Evolutionary conservation across 139 green algal species (phyloP).

Genomic region (Coelastrella sp.): DNA sequence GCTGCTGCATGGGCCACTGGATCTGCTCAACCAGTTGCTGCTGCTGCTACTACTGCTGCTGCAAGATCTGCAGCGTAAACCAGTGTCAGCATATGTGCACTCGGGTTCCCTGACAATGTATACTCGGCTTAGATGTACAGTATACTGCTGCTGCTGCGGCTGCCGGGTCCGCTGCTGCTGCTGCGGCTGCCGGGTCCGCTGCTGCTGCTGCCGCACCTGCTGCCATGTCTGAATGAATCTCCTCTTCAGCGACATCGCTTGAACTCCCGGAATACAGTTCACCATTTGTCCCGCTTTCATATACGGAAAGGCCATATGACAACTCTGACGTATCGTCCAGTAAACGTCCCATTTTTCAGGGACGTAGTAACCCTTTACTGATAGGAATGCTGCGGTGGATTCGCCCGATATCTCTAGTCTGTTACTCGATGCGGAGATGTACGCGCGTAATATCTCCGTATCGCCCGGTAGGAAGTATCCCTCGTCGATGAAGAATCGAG

Average conservation of each 20-base stretch:
- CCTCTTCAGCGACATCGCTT: constrained; percentile 68
- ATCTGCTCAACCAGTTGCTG: too few species aligned
- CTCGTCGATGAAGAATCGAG: constrained; percentile 70
- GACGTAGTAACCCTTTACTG: constrained; percentile 65
- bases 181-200: constrained; percentile 59
- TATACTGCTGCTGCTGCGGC: constrained; percentile 10
- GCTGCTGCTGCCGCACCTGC: constrained; percentile 26
- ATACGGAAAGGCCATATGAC: constrained; percentile 17
- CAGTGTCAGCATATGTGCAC: too few species aligned
- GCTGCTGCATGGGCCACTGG: too few species aligned
- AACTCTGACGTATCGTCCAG: constrained; percentile 6
- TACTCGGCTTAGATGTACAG: not conserved
- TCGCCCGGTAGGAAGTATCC: constrained; percentile 64
- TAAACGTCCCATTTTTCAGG: constrained; percentile 32
- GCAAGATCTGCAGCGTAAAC: too few species aligned
- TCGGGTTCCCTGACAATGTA: too few species aligned
- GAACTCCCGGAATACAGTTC: constrained; percentile 72
- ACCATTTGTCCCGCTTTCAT: constrained; percentile 55
- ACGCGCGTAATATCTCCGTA: constrained; percentile 59
- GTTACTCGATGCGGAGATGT: constrained; percentile 37
- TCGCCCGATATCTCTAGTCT: constrained; percentile 53
- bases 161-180: not conserved
- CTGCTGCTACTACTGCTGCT: too few species aligned
- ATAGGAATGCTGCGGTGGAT: constrained; percentile 47
- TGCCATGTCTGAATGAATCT: constrained; percentile 65